phyloP scores from a whole-genome alignment of 768 basidiomycete genomes.

The Gymnopilus junonius region DNA sequence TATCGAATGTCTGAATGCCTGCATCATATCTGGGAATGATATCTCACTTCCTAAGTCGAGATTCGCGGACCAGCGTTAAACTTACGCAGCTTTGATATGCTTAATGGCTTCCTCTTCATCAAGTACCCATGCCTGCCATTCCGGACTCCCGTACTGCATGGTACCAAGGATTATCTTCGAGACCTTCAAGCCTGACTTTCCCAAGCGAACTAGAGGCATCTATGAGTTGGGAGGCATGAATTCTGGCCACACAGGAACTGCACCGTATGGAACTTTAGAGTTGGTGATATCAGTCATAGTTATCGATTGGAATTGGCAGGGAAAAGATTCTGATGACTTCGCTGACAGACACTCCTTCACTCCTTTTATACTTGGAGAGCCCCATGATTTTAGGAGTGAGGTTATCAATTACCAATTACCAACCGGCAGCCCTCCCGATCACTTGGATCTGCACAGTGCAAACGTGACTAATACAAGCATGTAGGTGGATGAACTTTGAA shows the following conservation, averaged over 20 bases:
- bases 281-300: background rate
- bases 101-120: constrained; percentile 53
- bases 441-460: background rate
- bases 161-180: constrained; percentile 69
- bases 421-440: background rate
- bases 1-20: constrained; percentile 68
- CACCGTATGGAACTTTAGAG: constrained; percentile 19
- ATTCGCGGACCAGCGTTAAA: background rate
- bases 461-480: background rate
- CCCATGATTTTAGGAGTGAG: background rate
- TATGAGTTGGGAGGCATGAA: background rate
- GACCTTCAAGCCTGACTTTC: constrained; percentile 62
- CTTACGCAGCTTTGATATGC: constrained; percentile 55
- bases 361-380: background rate
- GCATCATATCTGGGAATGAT: constrained; percentile 49
- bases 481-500: background rate
- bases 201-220: constrained; percentile 42
- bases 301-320: background rate
- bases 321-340: background rate
- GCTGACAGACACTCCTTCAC: background rate
- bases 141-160: constrained; percentile 57
- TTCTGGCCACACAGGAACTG: background rate
- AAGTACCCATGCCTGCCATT: constrained; percentile 55
- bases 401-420: background rate
- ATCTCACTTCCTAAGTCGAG: background rate